These are phyloP conservation scores for Ogataea paradorogensis DNA, from an alignment of 805 yeast genomes.

Conservation along the genomic window DNA sequence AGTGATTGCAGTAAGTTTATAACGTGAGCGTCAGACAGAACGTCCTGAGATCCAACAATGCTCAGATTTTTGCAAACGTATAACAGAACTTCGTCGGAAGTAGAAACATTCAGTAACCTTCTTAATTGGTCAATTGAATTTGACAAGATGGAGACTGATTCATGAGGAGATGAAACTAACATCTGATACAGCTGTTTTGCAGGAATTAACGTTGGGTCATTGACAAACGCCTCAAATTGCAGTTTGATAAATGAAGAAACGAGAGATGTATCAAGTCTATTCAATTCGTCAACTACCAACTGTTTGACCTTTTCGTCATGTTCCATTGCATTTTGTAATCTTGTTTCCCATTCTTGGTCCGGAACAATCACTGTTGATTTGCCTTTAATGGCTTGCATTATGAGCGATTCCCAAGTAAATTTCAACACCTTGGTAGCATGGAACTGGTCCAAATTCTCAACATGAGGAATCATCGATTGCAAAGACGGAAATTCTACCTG, in stretches of 20 bases:
- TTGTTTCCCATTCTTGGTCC: slow-evolving; percentile 72
- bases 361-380: slow-evolving; percentile 53
- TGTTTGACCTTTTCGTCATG: slow-evolving; percentile 52
- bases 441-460: slow-evolving; percentile 26
- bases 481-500: slow-evolving; percentile 55
- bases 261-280: not conserved
- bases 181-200: slow-evolving; percentile 21
- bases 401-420: slow-evolving; percentile 57
- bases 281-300: slow-evolving; percentile 23
- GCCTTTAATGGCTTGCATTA: slow-evolving; percentile 59
- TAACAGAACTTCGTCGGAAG: slow-evolving; percentile 25
- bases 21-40: slow-evolving; percentile 15
- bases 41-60: slow-evolving; percentile 38
- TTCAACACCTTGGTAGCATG: slow-evolving; percentile 40
- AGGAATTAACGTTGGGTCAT: not conserved
- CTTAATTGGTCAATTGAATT: slow-evolving; percentile 15
- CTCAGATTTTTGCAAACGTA: slow-evolving; percentile 28
- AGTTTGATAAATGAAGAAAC: slow-evolving; percentile 15
- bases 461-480: slow-evolving; percentile 32
- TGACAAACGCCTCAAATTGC: slow-evolving; percentile 7
- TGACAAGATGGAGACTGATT: slow-evolving; percentile 16
- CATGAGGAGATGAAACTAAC: slow-evolving; percentile 25
- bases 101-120: slow-evolving; percentile 14
- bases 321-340: slow-evolving; percentile 67
- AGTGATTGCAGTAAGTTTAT: slow-evolving; percentile 7